Percentiles rank a stretch among this genome's conserved stretches.
These are phyloP conservation scores for Zea mays DNA, from an alignment of 176 grass and related monocot species.

Conservation along the genomic window DNA sequence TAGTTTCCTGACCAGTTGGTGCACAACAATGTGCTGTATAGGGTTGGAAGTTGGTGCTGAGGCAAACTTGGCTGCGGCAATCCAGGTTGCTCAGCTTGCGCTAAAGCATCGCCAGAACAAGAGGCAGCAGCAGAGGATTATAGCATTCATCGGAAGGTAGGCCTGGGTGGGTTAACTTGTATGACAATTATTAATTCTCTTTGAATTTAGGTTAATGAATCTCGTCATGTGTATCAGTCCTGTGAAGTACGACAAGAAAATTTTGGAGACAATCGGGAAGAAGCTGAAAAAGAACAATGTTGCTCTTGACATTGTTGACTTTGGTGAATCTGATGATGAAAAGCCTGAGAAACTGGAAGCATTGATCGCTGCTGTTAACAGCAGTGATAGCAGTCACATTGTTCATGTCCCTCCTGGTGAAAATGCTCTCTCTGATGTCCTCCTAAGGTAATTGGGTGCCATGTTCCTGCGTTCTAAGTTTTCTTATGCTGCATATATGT, in stretches of 20 bases:
- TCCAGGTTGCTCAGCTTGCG: constrained; percentile 93
- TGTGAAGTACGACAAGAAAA: constrained; percentile 76
- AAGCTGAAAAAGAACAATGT: constrained; percentile 98
- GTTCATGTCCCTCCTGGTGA: constrained; percentile 79
- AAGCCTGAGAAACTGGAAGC: constrained; percentile 94
- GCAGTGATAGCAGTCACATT: constrained; percentile 90
- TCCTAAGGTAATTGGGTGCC: constrained; percentile 61
- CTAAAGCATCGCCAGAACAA: constrained; percentile 99
- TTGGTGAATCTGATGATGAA: constrained; percentile 84
- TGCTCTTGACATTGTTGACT: constrained; percentile 95
- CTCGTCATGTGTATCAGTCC: constrained; percentile 47
- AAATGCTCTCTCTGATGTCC: constrained; percentile 85
- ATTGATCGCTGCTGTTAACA: constrained; percentile 69
- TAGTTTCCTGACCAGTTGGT: constrained; percentile 13
- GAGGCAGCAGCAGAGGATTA: constrained; percentile 95
- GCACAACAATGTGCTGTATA: constrained; percentile 29
- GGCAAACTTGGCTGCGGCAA: constrained; percentile 78
- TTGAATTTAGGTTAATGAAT: not conserved
- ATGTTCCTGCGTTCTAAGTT: constrained; percentile 8
- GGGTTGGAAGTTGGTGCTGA: constrained; percentile 92
- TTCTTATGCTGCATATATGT: not conserved
- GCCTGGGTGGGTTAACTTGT: not conserved
- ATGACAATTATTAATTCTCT: not conserved
- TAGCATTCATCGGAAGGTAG: constrained; percentile 98
- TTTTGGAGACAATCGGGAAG: constrained; percentile 86